phyloP scores from a whole-genome alignment of 768 basidiomycete genomes.

The Suillus weaverae region DNA sequence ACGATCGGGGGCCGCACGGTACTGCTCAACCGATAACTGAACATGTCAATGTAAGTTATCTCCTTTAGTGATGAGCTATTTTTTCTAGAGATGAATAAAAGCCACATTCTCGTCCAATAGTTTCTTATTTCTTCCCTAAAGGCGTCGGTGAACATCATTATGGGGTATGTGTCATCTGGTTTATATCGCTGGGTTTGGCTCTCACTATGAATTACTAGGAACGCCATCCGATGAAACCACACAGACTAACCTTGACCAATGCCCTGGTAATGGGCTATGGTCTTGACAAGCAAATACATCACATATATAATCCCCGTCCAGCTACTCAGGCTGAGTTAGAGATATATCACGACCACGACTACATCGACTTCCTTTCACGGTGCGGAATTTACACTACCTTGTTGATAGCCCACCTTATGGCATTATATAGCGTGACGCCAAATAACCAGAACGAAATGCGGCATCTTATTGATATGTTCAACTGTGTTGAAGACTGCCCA shows the following conservation, averaged over 20 bases:
- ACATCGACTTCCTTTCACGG: slow-evolving; percentile 94
- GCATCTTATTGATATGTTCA: slow-evolving; percentile 80
- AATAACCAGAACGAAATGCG: slow-evolving; percentile 69
- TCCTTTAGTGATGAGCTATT: not conserved
- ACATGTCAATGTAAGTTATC: slow-evolving; percentile 62
- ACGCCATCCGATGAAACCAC: slow-evolving; percentile 98
- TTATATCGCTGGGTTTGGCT: not conserved
- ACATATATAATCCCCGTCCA: slow-evolving; percentile 84
- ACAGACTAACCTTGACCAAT: slow-evolving; percentile 93
- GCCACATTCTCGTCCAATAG: slow-evolving; percentile 61
- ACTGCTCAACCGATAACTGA: slow-evolving; percentile 80
- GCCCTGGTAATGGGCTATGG: slow-evolving; percentile 95
- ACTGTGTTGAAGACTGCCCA: slow-evolving; percentile 97
- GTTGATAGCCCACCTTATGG: not conserved
- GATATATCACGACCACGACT: slow-evolving; percentile 91
- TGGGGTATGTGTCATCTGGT: slow-evolving; percentile 58
- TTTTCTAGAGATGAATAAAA: slow-evolving; percentile 25
- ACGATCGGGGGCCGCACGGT: slow-evolving; percentile 69
- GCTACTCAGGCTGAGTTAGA: slow-evolving; percentile 91
- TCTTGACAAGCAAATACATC: slow-evolving; percentile 91
- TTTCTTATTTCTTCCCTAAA: slow-evolving; percentile 95
- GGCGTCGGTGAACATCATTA: slow-evolving; percentile 96
- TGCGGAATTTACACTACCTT: slow-evolving; percentile 34
- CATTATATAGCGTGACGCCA: slow-evolving; percentile 72
- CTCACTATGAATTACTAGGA: slow-evolving; percentile 53